These are phyloP conservation scores for Carallia brachiata DNA, from an alignment of 345 rosid species.

Conservation along the genomic window DNA sequence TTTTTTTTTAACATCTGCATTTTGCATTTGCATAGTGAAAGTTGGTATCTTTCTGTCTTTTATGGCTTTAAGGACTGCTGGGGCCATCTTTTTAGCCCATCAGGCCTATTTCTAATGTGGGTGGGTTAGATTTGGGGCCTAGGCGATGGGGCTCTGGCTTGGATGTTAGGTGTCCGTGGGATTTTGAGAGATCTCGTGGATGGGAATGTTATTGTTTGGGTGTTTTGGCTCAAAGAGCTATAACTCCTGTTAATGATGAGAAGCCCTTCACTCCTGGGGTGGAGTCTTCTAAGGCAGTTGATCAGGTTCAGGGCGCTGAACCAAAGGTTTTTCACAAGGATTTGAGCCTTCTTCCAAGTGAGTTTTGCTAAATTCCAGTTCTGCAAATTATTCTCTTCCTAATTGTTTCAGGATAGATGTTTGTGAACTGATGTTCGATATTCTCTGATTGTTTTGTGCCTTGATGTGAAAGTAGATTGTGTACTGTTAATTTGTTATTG, in stretches of 20 bases:
- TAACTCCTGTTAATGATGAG: constrained; percentile 63
- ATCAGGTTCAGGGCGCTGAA: constrained; percentile 28
- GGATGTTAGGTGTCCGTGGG: constrained; percentile 28
- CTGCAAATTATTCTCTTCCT: background rate
- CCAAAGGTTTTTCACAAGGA: constrained; percentile 58
- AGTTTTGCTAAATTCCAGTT: constrained; percentile 29
- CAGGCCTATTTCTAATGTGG: constrained; percentile 31
- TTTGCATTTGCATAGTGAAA: constrained; percentile 8
- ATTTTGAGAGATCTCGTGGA: constrained; percentile 21
- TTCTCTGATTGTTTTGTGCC: background rate
- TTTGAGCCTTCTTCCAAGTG: constrained; percentile 82
- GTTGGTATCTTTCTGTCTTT: constrained; percentile 6
- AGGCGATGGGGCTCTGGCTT: constrained; percentile 35
- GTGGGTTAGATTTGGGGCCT: constrained; percentile 31
- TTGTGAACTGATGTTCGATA: constrained; percentile 1
- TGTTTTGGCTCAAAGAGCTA: constrained; percentile 43
- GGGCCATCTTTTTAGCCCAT: constrained; percentile 45
- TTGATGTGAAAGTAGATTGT: background rate
- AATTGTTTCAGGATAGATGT: constrained; percentile 2
- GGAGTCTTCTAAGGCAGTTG: constrained; percentile 45
- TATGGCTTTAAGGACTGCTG: constrained; percentile 59
- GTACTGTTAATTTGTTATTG: background rate
- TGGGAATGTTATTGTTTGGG: constrained; percentile 48
- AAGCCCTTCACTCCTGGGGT: constrained; percentile 38
- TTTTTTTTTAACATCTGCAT: background rate